Base-by-base conservation (phyloP, 192 early-diverging fungal genomes). In the Pilobolus umbonatus region DNA sequence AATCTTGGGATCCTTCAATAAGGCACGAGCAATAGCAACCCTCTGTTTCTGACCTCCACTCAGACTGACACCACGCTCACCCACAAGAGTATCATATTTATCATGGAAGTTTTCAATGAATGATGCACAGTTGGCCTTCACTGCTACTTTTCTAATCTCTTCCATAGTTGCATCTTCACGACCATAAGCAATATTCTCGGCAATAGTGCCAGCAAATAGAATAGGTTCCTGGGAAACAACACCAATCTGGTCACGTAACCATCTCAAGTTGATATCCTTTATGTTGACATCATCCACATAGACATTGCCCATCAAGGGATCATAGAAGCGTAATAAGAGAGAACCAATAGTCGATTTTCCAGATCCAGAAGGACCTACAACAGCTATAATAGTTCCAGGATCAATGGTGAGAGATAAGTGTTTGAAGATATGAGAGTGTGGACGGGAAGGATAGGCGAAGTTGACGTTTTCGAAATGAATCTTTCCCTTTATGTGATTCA, bases 221-320 rank as follows among this genome's bases (percentile, higher is more conserved):
- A 80, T 78, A 0, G 87, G 87, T 61, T 91, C 88, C 61, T 92
- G 88, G 21, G 77, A 79, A 17, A 90, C 87, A 48, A 81, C 72
- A 8, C 84, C 85, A 6, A 90, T 55, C 4, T 79, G 82, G 21
- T 75, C 62, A 46, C 88, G 84, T 77, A 77, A 81, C 72, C 75
- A 74, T 29, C 60, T 68, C 29, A 86, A 57, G 32, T 78, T 70
- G 24, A 86, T 35, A 45, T 74, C 69, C 21, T 79, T 75, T 53
- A 88, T 53, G 45, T 85, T 75, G 19, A 68, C 71, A 42, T 76
- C 81, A 68, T 86, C 84, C 11, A 88, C 55, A 60, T 72, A 68
- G 12, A 90, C 69, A 22, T 62, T 56, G 5, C 88, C 88, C 2
- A 31, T 38, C 30, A 57, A 56, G 9, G 85, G 84, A 43, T 87